Base-by-base conservation (phyloP, 2,329 filamentous ascomycete species). In the Diplodia corticola region DNA sequence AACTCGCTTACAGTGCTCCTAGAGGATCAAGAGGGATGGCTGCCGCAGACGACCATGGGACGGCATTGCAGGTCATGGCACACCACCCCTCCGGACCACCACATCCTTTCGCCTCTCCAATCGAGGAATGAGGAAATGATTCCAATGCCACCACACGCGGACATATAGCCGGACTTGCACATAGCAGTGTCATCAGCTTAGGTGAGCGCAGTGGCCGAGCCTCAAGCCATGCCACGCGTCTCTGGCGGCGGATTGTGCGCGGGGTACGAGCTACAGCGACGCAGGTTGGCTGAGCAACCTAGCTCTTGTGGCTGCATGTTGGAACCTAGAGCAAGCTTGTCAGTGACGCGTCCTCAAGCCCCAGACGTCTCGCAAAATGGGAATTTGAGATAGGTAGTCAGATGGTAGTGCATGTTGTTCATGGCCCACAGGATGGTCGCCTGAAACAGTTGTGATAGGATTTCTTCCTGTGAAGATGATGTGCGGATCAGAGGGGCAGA, bases 321-420 rank as follows among this genome's bases (percentile, higher is more conserved):
- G 10, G 20, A 26, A 26, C 37, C 51, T 57, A 40, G 22, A 22
- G 51, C 40, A 15, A 2, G 12, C 1, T 15, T 44, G 65, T 67
- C 59, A 67, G 65, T 44, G 35, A 37, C 35, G 28, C 12, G 50
- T 35, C 37, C 53, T 20, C 37, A 49, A 30, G 50, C 30, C 57
- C 37, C 12, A 26, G 6, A 26, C 22, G 30, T 54, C 28, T 50
- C 20, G 30, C 30, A 60, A 65, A 26, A 3, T 6, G 24, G 28
- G 9, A 28, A 30, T 49, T 63, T 51, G 48, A 55, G 61, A 40
- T 28, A 69, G 50, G 66, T 68, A 70, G 73, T 79, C 77, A 86
- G 84, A 85, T 84, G 84, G 84, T 86, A 80, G 80, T 86, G 84
- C 84, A 86, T 86, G 84, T 86, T 80, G 83, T 83, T 81, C 71